Conservation (phyloP, 306 rosid species). For the Argentina anserina region DNA sequence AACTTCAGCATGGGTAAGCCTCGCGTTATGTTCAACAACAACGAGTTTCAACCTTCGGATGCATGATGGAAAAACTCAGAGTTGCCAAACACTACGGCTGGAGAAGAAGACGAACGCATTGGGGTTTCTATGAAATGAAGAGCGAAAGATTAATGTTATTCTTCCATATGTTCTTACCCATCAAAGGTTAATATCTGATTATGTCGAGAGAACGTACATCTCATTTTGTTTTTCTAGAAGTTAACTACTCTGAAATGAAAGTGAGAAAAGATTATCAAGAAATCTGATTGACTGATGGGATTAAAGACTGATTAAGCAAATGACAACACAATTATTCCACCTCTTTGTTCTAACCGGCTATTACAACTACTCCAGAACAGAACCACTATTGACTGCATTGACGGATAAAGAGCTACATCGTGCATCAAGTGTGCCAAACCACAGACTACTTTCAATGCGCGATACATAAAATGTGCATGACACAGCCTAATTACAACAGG, state of each 20-base stretch:
- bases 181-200: background rate
- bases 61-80: conserved; percentile 10
- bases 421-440: background rate
- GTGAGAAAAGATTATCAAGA: background rate
- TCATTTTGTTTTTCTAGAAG: background rate
- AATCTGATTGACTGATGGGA: background rate
- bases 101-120: background rate
- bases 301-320: background rate
- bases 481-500: background rate
- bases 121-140: too few relatives aligned
- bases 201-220: background rate
- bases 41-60: conserved; percentile 43
- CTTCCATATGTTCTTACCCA: background rate
- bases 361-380: background rate
- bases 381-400: background rate
- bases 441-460: background rate
- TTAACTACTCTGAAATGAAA: background rate
- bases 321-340: background rate
- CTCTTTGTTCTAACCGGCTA: background rate
- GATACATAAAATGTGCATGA: background rate
- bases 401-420: background rate
- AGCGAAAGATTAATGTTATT: background rate
- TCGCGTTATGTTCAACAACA: conserved; percentile 62
- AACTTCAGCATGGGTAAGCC: conserved; percentile 99
- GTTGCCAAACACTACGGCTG: background rate